Evolutionary conservation across 345 rosid species (phyloP).

Genomic region (Sisymbrium irio): DNA sequence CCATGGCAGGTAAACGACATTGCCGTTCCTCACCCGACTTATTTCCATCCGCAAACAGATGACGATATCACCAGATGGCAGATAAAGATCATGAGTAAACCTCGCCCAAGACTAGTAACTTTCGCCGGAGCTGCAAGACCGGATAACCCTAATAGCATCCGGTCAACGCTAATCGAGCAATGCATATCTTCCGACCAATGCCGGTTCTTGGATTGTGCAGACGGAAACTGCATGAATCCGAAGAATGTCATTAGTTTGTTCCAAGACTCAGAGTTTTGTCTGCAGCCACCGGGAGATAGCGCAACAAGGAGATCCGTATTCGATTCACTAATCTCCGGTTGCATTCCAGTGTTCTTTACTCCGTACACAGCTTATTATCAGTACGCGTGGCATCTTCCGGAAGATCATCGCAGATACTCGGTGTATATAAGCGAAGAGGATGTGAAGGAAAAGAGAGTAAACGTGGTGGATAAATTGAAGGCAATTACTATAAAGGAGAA

Average conservation of each 20-base stretch:
- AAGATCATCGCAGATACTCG: constrained; percentile 57
- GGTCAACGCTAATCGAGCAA: constrained; percentile 54
- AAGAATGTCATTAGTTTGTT: constrained; percentile 38
- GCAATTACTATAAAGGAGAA: constrained; percentile 41
- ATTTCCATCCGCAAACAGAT: constrained; percentile 63
- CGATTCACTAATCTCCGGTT: constrained; percentile 67
- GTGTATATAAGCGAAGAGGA: constrained; percentile 62
- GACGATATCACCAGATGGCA: constrained; percentile 61
- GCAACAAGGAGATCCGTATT: constrained; percentile 70
- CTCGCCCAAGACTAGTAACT: constrained; percentile 44
- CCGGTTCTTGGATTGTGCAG: constrained; percentile 44
- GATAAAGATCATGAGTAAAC: constrained; percentile 38
- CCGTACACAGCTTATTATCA: constrained; percentile 74
- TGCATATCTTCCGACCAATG: constrained; percentile 45
- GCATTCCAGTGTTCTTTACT: constrained; percentile 68
- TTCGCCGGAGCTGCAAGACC: constrained; percentile 69
- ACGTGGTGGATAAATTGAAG: constrained; percentile 52
- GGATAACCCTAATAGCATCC: constrained; percentile 47
- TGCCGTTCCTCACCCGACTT: constrained; percentile 73
- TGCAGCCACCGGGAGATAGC: constrained; percentile 77
- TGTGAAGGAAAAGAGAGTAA: constrained; percentile 48
- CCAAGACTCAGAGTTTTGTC: constrained; percentile 68
- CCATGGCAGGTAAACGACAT: constrained; percentile 75
- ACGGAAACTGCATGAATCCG: constrained; percentile 52
- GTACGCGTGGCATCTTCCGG: constrained; percentile 77